Percentiles rank a stretch among this genome's conserved stretches.
Evolutionary conservation across 2,329 filamentous ascomycete species (phyloP).

Genomic region (Fusarium chaquense): DNA sequence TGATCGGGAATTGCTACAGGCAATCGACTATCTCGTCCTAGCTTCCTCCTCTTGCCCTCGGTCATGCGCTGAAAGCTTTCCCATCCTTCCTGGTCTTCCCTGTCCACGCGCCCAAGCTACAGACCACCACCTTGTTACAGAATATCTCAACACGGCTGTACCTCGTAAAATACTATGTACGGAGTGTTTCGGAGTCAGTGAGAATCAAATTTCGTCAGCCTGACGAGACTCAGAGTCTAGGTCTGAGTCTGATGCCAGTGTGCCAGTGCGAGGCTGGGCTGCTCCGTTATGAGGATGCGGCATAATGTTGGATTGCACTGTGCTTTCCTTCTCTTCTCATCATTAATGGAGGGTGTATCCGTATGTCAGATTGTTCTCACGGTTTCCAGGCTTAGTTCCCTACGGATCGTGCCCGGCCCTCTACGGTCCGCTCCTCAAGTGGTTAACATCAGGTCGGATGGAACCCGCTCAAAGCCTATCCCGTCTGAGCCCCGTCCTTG

Average conservation of each 20-base stretch:
- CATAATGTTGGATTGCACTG: not conserved
- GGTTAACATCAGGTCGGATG: conserved; percentile 17
- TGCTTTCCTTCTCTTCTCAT: conserved; percentile 1
- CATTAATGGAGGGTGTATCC: conserved; percentile 21
- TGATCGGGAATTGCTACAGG: conserved; percentile 48
- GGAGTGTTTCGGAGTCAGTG: conserved; percentile 16
- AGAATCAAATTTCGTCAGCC: conserved; percentile 23
- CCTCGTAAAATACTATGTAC: conserved; percentile 12
- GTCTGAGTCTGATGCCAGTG: conserved; percentile 6
- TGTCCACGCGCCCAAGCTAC: conserved; percentile 43
- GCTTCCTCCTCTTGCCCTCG: conserved; percentile 33
- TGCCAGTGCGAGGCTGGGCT: conserved; percentile 4
- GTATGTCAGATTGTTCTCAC: conserved; percentile 20
- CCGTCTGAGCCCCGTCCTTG: conserved; percentile 15
- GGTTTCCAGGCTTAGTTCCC: conserved; percentile 31
- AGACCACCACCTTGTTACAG: conserved; percentile 37
- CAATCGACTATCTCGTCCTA: conserved; percentile 41
- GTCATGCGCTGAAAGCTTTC: conserved; percentile 40
- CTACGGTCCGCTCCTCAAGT: conserved; percentile 45
- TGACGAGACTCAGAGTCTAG: conserved; percentile 16
- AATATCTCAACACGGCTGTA: conserved; percentile 24
- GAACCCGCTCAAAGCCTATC: conserved; percentile 24
- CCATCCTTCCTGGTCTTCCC: conserved; percentile 33
- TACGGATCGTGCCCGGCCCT: conserved; percentile 42
- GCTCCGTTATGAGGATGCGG: not conserved